Evolutionary conservation across 2,329 filamentous ascomycete genomes (phyloP).

Genomic region (Juglanconis sp.): DNA sequence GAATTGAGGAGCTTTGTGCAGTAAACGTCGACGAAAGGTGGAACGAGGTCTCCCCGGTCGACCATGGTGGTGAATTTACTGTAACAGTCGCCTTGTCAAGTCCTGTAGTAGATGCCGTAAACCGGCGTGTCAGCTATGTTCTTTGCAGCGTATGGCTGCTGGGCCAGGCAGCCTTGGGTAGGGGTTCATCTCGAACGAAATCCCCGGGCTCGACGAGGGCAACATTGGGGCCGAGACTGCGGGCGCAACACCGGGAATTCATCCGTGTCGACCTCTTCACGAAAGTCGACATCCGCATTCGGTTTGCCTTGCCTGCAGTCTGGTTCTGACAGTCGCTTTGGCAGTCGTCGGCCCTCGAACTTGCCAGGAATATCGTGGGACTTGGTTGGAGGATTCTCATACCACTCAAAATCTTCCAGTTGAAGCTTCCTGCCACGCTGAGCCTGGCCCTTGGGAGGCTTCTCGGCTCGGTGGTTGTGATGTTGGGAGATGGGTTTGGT

Average conservation of each 20-base stretch:
- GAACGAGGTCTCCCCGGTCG: neutral
- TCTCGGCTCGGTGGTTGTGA: slow-evolving; percentile 53
- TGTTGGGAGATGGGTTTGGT: slow-evolving; percentile 43
- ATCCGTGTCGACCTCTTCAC: neutral
- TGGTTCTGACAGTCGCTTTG: slow-evolving; percentile 4
- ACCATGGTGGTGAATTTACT: slow-evolving; percentile 1
- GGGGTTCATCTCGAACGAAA: slow-evolving; percentile 12
- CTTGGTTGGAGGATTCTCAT: slow-evolving; percentile 32
- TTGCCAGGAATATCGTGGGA: neutral
- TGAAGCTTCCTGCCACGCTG: slow-evolving; percentile 89
- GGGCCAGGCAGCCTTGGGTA: neutral
- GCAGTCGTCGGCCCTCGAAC: slow-evolving; percentile 3
- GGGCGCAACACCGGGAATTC: slow-evolving; percentile 5
- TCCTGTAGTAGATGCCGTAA: slow-evolving; percentile 12
- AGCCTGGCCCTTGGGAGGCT: slow-evolving; percentile 59
- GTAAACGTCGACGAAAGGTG: neutral
- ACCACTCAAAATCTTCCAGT: slow-evolving; percentile 97
- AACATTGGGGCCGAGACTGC: slow-evolving; percentile 3
- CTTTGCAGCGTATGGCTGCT: neutral
- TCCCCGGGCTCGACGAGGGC: slow-evolving; percentile 5
- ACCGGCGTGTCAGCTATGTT: slow-evolving; percentile 10
- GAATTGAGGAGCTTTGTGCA: neutral
- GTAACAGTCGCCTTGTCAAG: slow-evolving; percentile 3
- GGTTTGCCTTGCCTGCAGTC: slow-evolving; percentile 1
- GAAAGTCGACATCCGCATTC: slow-evolving; percentile 4